Percentiles rank a stretch among this genome's conserved stretches.
phyloP scores from a whole-genome alignment of 2,329 filamentous ascomycete species.

The Fusarium ramigenum region DNA sequence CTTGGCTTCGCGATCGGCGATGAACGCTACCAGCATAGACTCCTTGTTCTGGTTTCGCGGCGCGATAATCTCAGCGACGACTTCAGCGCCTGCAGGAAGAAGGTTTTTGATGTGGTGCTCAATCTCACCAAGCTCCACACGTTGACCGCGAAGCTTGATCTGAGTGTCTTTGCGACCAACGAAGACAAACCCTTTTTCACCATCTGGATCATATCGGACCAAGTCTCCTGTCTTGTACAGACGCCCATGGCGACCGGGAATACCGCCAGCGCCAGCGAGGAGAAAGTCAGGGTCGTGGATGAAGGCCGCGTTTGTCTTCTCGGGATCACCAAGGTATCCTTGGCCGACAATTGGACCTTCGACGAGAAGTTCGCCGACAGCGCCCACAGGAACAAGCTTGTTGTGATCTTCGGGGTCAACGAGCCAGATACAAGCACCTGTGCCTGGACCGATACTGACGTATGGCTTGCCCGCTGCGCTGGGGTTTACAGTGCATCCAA shows the following conservation, averaged over 20 bases:
- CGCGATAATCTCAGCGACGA: constrained; percentile 59
- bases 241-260: constrained; percentile 52
- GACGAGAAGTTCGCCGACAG: constrained; percentile 63
- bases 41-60: constrained; percentile 48
- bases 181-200: constrained; percentile 64
- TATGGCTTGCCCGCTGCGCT: constrained; percentile 47
- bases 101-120: constrained; percentile 57
- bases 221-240: constrained; percentile 71
- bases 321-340: constrained; percentile 67
- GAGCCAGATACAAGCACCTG: constrained; percentile 61
- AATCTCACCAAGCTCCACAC: constrained; percentile 68
- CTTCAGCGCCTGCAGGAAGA: constrained; percentile 52
- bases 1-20: constrained; percentile 35
- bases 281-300: constrained; percentile 65
- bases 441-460: constrained; percentile 58
- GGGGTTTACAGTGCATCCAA: constrained; percentile 60
- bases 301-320: constrained; percentile 67
- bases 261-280: constrained; percentile 48
- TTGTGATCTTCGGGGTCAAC: constrained; percentile 59
- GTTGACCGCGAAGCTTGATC: constrained; percentile 72
- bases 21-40: constrained; percentile 40
- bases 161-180: constrained; percentile 74
- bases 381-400: constrained; percentile 57
- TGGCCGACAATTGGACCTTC: constrained; percentile 69
- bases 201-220: constrained; percentile 62